Base-by-base conservation (phyloP, 768 basidiomycete genomes). In the Cyclocybe cylindracea region DNA sequence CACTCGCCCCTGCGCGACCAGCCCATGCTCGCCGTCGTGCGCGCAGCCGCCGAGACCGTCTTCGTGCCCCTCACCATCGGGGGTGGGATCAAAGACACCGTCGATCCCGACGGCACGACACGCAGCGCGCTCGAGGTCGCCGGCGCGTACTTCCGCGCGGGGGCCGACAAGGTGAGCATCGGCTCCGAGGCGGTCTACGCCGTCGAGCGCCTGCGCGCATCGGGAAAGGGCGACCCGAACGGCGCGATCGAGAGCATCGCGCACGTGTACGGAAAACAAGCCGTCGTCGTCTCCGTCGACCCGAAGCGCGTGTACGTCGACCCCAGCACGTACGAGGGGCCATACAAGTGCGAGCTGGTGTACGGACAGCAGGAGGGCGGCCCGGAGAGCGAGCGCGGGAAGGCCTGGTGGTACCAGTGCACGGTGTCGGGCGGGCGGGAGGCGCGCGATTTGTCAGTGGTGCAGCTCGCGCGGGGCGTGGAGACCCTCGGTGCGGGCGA, bases 61-160 rank as follows among this genome's bases (percentile, higher is more conserved):
- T 98, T 95, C 62, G 94, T 99, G 1, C 97, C 97, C n/a, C 80
- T 99, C 35, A 98, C 97, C 11, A 94, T 99, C 59, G 97, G 97
- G 19, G 97, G 97, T 16, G 97, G 97, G 2, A 98, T 99, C 76
- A 95, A 95, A 69, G 94, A 97, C 69, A 87, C 87, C 14, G 75
- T 91, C 62, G 97, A 99, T 65, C 97, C 97, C 0, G 97, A 99
- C 68, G 95, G 94, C 34, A 96, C 94, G 5, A 74, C 73, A 53
- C 89, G 84, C 54, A 78, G 83, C 29, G 97, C 97, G 10, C 78
- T 97, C 51, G 95, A 98, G 67, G 97, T 98, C 43, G 97, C 97
- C 3, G 89, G 91, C 7, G 84, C 87, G 10, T 99, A 99, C 72
- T 99, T 99, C 73, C 86, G 97, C 32, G 93, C 90, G 4, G 97